Conservation (phyloP, 768 basidiomycete genomes). For the Russula emetica region DNA sequence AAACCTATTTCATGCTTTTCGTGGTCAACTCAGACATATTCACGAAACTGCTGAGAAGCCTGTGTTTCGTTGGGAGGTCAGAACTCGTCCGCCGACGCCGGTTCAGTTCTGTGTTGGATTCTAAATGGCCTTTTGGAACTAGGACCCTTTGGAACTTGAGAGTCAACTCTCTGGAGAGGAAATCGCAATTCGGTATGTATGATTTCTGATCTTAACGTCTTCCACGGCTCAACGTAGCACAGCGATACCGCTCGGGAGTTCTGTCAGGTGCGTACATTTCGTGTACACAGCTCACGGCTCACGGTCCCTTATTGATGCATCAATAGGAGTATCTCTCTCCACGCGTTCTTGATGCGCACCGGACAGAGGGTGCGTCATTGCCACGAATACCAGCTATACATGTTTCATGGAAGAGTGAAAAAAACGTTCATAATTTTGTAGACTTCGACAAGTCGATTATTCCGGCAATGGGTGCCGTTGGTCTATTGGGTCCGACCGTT, state of each 20-base stretch:
- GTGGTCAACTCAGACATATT: conserved; percentile 1
- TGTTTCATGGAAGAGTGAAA: not conserved
- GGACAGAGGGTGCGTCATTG: conserved; percentile 66
- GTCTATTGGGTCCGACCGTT: conserved; percentile 89
- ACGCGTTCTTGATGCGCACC: conserved; percentile 83
- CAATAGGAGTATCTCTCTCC: conserved; percentile 74
- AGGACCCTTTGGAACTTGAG: conserved; percentile 85
- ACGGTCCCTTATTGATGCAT: not conserved
- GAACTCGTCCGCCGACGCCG: not conserved
- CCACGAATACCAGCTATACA: not conserved
- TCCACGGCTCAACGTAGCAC: conserved; percentile 10
- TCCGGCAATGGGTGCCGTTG: conserved; percentile 89
- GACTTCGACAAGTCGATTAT: conserved; percentile 76
- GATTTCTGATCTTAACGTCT: not conserved
- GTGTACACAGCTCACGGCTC: conserved; percentile 5
- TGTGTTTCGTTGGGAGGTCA: conserved; percentile 34
- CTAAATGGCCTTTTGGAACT: no score
- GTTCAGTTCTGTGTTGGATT: not conserved
- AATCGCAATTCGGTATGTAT: conserved; percentile 70
- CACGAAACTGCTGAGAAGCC: not conserved
- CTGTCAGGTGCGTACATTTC: conserved; percentile 56
- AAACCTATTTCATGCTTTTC: not conserved
- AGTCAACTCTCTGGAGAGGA: conserved; percentile 86
- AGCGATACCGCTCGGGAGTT: conserved; percentile 79
- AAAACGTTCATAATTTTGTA: conserved; percentile 31